Conservation (phyloP, 2,329 filamentous ascomycete species). For the Monilinia laxa region DNA sequence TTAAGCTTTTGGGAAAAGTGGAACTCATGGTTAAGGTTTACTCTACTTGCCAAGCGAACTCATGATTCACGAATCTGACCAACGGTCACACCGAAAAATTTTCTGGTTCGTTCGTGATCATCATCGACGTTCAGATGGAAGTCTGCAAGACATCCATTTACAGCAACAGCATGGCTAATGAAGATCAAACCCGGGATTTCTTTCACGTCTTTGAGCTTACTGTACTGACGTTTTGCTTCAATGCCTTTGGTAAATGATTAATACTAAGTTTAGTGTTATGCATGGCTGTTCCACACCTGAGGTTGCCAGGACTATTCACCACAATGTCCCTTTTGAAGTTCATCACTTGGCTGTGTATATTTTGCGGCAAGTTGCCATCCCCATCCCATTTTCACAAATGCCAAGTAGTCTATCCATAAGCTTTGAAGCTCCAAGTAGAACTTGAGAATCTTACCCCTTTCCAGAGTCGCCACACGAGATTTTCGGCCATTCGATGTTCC, state of each 20-base stretch:
- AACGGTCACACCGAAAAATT: neutral
- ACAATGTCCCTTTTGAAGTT: neutral
- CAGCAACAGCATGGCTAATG: neutral
- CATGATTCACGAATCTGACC: too few species aligned
- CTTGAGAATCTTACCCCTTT: neutral
- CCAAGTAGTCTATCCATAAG: neutral
- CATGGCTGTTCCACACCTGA: neutral
- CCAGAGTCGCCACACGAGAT: neutral
- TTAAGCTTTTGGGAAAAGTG: neutral
- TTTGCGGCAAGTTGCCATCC: neutral
- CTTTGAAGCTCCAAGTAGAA: conserved; percentile 1
- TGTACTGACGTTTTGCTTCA: too few species aligned
- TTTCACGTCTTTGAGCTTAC: neutral
- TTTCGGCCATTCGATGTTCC: neutral
- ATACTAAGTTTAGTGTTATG: neutral
- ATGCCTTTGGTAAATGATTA: too few species aligned
- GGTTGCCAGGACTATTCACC: too few species aligned
- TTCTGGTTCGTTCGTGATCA: neutral
- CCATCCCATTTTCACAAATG: neutral
- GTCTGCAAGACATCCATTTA: neutral
- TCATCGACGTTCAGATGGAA: neutral
- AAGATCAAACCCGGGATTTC: neutral
- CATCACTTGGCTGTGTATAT: too few species aligned
- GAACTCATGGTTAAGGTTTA: neutral
- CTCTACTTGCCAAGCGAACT: neutral